Evolutionary conservation across 495 filamentous ascomycete species (phyloP), one percentile per base, ranked within the genome.

Genomic region (Thermothielavioides terrestris): DNA sequence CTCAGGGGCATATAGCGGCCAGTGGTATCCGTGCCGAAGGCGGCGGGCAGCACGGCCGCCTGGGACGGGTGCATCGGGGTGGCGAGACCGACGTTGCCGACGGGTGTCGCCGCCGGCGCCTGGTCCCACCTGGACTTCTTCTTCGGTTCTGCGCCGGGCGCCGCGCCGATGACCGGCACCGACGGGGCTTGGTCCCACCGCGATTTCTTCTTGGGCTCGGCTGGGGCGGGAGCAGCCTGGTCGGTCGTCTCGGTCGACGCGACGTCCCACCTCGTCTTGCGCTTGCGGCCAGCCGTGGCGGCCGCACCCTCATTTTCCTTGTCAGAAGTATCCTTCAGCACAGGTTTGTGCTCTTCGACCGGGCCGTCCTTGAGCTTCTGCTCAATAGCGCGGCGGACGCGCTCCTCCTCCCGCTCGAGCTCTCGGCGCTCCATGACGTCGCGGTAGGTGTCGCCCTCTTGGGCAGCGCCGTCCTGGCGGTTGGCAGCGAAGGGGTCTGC

Each of bases 211-310:
- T 88, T 86, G 38, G 78, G 65, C 66, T 84, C 85, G 18, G 77
- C 64, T 32, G 56, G 25, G 2, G 56, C 45, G 2, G 60, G 36
- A 18, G 58, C 38, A 36, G 72, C 64, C 34, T 77, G 61, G 12
- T 74, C 66, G 15, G 73, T 64, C 10, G 72, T 64, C 20, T 74
- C 73, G 3, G 76, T 71, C 25, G 79, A 67, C 12, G 73, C 69
- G 17, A 89, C 78, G 72, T 95, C 91, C 92, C 92, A 97, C 61
- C 92, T 77, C 72, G 92, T 89, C 75, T 94, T 96, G 55, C 88
- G 80, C 76, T 90, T 95, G 46, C 83, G 77, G 3, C 82, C 82
- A 18, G 62, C 60, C 12, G 75, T 64, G 11, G 76, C 70, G 7
- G 14, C 37, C 37, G 71, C 74, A 57, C 85, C 85, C 66, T 89